phyloP scores from a whole-genome alignment of 1,139 yeast species.

The Lodderomyces theae region DNA sequence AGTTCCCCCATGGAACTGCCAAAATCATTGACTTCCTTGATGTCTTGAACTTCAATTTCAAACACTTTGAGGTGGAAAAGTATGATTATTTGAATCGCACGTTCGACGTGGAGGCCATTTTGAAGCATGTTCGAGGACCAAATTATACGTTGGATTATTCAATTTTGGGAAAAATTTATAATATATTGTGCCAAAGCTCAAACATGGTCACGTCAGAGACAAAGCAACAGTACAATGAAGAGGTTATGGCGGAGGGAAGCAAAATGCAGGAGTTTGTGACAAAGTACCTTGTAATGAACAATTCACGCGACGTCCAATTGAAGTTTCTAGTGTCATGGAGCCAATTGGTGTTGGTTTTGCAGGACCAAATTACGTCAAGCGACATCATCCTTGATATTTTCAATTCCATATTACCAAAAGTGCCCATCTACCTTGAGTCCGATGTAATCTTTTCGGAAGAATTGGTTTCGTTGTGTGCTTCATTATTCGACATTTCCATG shows the following conservation, averaged over 20 bases:
- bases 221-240: constrained; percentile 24
- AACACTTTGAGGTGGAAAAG: constrained; percentile 35
- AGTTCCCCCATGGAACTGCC: constrained; percentile 53
- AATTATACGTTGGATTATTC: constrained; percentile 19
- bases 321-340: constrained; percentile 79
- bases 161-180: constrained; percentile 24
- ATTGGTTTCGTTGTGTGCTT: constrained; percentile 70
- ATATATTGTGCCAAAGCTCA: constrained; percentile 23
- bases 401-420: constrained; percentile 71
- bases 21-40: constrained; percentile 68
- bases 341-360: constrained; percentile 66
- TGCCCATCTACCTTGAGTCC: constrained; percentile 67
- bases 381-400: constrained; percentile 74
- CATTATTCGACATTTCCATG: constrained; percentile 59
- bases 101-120: constrained; percentile 28
- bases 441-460: constrained; percentile 73
- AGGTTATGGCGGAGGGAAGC: constrained; percentile 27
- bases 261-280: constrained; percentile 35
- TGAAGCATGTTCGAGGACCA: constrained; percentile 23
- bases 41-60: constrained; percentile 55
- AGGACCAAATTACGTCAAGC: constrained; percentile 32
- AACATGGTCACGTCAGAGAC: constrained; percentile 20
- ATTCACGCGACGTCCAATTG: constrained; percentile 53
- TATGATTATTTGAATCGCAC: constrained; percentile 39
- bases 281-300: constrained; percentile 42